A percentile compares a stretch with the other conserved stretches of the same genome.
phyloP scores from a whole-genome alignment of 495 filamentous ascomycete species.

The Lasiosphaeria hispida region DNA sequence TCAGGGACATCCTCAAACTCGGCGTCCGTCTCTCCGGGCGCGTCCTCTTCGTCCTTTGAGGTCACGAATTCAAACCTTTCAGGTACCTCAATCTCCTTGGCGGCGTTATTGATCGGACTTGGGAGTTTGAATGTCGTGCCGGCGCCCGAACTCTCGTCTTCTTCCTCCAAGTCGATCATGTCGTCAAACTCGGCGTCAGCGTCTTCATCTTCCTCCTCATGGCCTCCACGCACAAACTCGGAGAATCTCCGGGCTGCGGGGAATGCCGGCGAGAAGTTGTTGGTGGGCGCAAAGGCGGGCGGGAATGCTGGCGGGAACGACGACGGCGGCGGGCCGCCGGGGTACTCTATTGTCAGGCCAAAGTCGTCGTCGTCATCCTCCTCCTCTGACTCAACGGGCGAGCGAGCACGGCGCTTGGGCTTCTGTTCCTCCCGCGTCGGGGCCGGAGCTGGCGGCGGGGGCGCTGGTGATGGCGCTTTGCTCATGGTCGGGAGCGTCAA shows the following conservation, averaged over 20 bases:
- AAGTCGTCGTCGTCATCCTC: slow-evolving; percentile 46
- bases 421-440: slow-evolving; percentile 26
- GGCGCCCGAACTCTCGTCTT: slow-evolving; percentile 21
- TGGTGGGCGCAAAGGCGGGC: slow-evolving; percentile 16
- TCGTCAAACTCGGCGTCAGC: slow-evolving; percentile 31
- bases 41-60: slow-evolving; percentile 27
- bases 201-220: slow-evolving; percentile 39
- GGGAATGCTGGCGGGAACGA: slow-evolving; percentile 21
- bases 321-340: slow-evolving; percentile 30
- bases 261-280: slow-evolving; percentile 38
- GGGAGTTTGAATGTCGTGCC: slow-evolving; percentile 32
- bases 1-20: slow-evolving; percentile 23
- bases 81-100: neutral
- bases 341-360: slow-evolving; percentile 46
- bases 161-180: slow-evolving; percentile 26
- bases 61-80: slow-evolving; percentile 14
- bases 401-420: slow-evolving; percentile 18
- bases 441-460: slow-evolving; percentile 15
- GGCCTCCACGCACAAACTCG: slow-evolving; percentile 36
- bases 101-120: slow-evolving; percentile 31
- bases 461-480: neutral
- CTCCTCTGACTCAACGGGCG: slow-evolving; percentile 32
- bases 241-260: slow-evolving; percentile 36
- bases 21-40: slow-evolving; percentile 27
- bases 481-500: slow-evolving; percentile 24